Percentiles rank a stretch among this genome's conserved stretches.
These are phyloP conservation scores for Lipomyces anomalus DNA, from an alignment of 805 yeast species.

Conservation along the genomic window DNA sequence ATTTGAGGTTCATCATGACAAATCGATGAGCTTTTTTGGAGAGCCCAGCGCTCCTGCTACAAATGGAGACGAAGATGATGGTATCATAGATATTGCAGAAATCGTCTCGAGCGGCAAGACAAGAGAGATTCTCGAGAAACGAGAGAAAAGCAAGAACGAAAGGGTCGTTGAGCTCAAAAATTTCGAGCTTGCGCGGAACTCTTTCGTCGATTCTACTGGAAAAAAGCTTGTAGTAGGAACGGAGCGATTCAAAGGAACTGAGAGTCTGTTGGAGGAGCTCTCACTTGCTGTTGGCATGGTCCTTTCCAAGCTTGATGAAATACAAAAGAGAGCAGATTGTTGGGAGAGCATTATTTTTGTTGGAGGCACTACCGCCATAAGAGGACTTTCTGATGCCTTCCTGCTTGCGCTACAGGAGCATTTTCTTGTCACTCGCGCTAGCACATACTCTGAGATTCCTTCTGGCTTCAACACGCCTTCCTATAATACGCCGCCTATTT, in stretches of 20 bases:
- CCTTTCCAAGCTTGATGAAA: slow-evolving; percentile 55
- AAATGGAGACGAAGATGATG: slow-evolving; percentile 48
- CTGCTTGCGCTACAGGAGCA: slow-evolving; percentile 52
- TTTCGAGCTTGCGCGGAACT: slow-evolving; percentile 65
- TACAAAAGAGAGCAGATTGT: slow-evolving; percentile 68
- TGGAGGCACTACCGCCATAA: slow-evolving; percentile 71
- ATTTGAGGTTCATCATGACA: slow-evolving; percentile 62
- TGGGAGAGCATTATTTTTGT: slow-evolving; percentile 76
- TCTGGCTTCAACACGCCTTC: slow-evolving; percentile 33
- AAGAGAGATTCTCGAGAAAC: slow-evolving; percentile 55
- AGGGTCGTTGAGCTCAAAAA: slow-evolving; percentile 41
- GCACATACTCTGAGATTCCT: slow-evolving; percentile 36
- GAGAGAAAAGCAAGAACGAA: slow-evolving; percentile 32
- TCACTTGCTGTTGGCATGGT: slow-evolving; percentile 50
- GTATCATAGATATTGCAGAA: slow-evolving; percentile 81
- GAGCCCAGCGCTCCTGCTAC: slow-evolving; percentile 48
- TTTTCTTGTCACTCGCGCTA: slow-evolving; percentile 41
- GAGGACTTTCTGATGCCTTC: slow-evolving; percentile 70
- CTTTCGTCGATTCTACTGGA: slow-evolving; percentile 58
- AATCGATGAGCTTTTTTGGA: slow-evolving; percentile 24
- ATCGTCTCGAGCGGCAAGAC: slow-evolving; percentile 75
- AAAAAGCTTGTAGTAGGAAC: slow-evolving; percentile 67
- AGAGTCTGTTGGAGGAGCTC: slow-evolving; percentile 50
- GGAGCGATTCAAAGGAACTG: slow-evolving; percentile 80
- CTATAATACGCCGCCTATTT: slow-evolving; percentile 34